A percentile compares a stretch with the other conserved stretches of the same genome.
These are phyloP conservation scores for Dendrocalamus sinicus DNA, from an alignment of 176 grass and related monocot species.

Conservation along the genomic window DNA sequence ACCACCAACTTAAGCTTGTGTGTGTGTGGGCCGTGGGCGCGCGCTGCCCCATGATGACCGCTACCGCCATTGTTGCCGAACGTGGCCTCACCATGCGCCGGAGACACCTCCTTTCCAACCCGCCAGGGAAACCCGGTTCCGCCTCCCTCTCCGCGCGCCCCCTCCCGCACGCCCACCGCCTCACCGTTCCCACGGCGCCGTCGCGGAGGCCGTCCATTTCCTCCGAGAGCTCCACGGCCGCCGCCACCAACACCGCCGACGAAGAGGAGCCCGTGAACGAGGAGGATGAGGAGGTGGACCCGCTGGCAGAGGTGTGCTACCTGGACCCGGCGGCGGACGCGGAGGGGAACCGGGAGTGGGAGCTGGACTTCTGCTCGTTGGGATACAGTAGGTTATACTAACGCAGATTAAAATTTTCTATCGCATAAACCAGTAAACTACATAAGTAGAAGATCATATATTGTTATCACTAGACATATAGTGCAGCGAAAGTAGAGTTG, in stretches of 20 bases:
- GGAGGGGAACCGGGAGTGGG: constrained; percentile 82
- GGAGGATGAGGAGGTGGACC: constrained; percentile 55
- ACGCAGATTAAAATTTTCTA: no score
- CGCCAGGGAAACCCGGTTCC: background rate
- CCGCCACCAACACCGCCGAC: constrained; percentile 47
- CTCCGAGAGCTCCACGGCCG: constrained; percentile 53
- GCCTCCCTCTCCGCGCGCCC: constrained; percentile 28
- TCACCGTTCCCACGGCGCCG: constrained; percentile 16
- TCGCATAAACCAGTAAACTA: rapidly evolving
- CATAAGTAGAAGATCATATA: rapidly evolving
- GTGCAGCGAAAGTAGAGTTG: no score
- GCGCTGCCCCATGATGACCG: constrained; percentile 50
- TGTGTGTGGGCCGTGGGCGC: constrained; percentile 54
- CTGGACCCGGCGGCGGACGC: constrained; percentile 71
- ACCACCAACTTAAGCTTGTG: constrained; percentile 56
- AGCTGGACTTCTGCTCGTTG: constrained; percentile 91
- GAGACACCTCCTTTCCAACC: constrained; percentile 39
- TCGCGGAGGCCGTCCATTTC: constrained; percentile 46
- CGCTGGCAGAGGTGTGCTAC: constrained; percentile 80
- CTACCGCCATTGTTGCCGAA: constrained; percentile 53
- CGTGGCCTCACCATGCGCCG: constrained; percentile 41
- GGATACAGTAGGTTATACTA: no score
- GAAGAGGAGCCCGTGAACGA: constrained; percentile 40
- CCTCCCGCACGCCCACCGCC: constrained; percentile 28
- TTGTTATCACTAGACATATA: no score